Evolutionary conservation across 345 rosid genomes (phyloP).

Genomic region (Trapa bicornis): DNA sequence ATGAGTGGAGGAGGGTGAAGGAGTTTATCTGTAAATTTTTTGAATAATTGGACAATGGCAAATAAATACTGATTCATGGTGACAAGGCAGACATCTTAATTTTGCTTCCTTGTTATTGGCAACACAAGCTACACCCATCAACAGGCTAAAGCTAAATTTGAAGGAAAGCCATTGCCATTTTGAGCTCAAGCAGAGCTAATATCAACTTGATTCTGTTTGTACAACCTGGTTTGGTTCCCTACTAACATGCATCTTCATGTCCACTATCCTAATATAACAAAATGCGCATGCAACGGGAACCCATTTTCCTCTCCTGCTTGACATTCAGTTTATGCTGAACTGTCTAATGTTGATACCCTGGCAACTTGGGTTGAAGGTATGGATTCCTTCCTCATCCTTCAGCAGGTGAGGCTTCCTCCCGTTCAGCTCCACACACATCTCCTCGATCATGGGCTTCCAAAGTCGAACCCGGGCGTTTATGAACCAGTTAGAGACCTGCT

Average conservation of each 20-base stretch:
- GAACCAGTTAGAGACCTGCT: slow-evolving; percentile 92
- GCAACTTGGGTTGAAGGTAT: slow-evolving; percentile 6
- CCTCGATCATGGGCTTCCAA: slow-evolving; percentile 99
- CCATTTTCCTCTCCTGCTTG: neutral
- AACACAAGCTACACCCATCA: too few species aligned
- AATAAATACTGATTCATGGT: neutral
- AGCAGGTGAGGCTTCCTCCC: slow-evolving; percentile 26
- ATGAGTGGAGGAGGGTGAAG: neutral
- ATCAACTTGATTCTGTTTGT: too few species aligned
- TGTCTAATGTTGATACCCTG: slow-evolving; percentile 16
- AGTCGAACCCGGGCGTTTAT: slow-evolving; percentile 92
- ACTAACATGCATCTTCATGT: neutral
- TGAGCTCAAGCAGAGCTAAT: too few species aligned
- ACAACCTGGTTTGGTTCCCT: too few species aligned
- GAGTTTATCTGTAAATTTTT: slow-evolving; percentile 1
- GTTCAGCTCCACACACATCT: slow-evolving; percentile 85
- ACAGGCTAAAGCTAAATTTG: too few species aligned
- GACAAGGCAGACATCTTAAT: neutral
- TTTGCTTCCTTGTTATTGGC: neutral
- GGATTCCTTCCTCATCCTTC: slow-evolving; percentile 21
- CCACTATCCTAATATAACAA: neutral
- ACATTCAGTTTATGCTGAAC: slow-evolving; percentile 4
- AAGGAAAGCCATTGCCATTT: too few species aligned
- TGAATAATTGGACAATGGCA: neutral
- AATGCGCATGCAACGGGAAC: neutral